These are phyloP conservation scores for Colletotrichum tofieldiae DNA, from an alignment of 2,329 filamentous ascomycete genomes.

Conservation along the genomic window DNA sequence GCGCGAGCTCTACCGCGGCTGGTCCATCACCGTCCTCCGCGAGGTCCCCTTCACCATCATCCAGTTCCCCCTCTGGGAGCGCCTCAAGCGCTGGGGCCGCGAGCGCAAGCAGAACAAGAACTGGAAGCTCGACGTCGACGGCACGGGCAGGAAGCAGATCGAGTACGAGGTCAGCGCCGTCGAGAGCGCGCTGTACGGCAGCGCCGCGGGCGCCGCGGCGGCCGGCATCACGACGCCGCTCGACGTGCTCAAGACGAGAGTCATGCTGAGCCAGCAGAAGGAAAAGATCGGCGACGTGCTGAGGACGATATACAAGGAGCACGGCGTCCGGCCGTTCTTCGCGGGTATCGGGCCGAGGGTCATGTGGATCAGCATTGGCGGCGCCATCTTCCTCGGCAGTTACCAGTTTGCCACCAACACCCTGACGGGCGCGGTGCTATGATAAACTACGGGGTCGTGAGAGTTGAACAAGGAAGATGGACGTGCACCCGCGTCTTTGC, in stretches of 20 bases:
- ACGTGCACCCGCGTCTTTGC: not conserved
- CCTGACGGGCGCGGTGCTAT: constrained; percentile 62
- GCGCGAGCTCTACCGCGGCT: constrained; percentile 91
- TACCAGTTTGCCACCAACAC: constrained; percentile 92
- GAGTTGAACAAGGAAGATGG: not conserved
- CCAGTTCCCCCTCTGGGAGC: constrained; percentile 98
- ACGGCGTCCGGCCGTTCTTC: constrained; percentile 80
- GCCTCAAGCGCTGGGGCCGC: constrained; percentile 82
- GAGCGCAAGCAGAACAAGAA: constrained; percentile 49
- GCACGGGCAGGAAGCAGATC: constrained; percentile 36
- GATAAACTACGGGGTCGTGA: not conserved
- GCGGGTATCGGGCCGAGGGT: constrained; percentile 85
- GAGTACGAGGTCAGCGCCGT: constrained; percentile 72
- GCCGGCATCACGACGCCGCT: constrained; percentile 92
- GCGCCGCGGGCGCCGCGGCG: constrained; percentile 85
- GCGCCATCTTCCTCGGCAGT: constrained; percentile 93
- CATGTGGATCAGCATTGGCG: constrained; percentile 95
- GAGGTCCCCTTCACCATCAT: constrained; percentile 98
- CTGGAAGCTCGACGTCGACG: constrained; percentile 13
- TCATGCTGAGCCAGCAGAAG: constrained; percentile 88
- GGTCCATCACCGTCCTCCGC: constrained; percentile 91
- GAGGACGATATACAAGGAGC: constrained; percentile 73
- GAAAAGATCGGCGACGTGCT: constrained; percentile 74
- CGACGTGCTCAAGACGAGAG: constrained; percentile 95
- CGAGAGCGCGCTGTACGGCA: constrained; percentile 90